A percentile compares a stretch with the other conserved stretches of the same genome.
These are phyloP conservation scores for Mycena chlorophos DNA, from an alignment of 768 basidiomycete genomes.

Conservation along the genomic window DNA sequence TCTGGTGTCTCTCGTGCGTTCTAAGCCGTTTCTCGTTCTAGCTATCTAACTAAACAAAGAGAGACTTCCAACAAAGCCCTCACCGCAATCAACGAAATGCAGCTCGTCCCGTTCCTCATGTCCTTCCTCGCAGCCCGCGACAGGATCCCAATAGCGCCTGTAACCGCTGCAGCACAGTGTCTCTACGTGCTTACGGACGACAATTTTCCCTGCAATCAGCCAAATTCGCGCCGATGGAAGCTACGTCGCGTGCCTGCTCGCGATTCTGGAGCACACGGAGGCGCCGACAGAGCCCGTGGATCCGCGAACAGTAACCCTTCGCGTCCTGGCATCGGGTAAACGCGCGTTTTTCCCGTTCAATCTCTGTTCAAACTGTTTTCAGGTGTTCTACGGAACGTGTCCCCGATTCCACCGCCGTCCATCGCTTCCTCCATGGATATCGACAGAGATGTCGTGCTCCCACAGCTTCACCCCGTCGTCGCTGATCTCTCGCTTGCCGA, in stretches of 20 bases:
- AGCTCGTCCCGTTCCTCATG: constrained; percentile 81
- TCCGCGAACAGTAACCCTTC: constrained; percentile 53
- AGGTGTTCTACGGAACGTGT: constrained; percentile 79
- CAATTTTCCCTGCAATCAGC: constrained; percentile 71
- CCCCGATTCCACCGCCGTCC: constrained; percentile 72
- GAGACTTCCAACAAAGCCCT: constrained; percentile 94
- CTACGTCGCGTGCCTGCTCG: constrained; percentile 65
- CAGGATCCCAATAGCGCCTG: constrained; percentile 67
- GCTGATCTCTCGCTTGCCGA: constrained; percentile 57
- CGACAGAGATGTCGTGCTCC: constrained; percentile 71
- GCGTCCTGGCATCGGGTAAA: constrained; percentile 71
- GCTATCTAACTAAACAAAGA: constrained; percentile 43
- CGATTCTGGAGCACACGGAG: constrained; percentile 49
- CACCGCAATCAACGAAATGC: constrained; percentile 78
- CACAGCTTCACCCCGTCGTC: constrained; percentile 67
- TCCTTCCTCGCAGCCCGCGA: constrained; percentile 79
- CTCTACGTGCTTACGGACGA: constrained; percentile 93
- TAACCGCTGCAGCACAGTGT: constrained; percentile 87
- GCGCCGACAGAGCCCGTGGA: constrained; percentile 35
- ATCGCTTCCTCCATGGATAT: constrained; percentile 62
- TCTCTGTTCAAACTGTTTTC: neutral
- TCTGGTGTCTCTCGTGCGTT: constrained; percentile 95
- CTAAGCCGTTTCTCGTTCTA: neutral
- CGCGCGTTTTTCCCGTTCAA: constrained; percentile 1
- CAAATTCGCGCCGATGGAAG: constrained; percentile 60